Percentiles rank a stretch among this genome's conserved stretches.
Evolutionary conservation across 305 asterid species (phyloP).

Genomic region (Striga hermonthica): DNA sequence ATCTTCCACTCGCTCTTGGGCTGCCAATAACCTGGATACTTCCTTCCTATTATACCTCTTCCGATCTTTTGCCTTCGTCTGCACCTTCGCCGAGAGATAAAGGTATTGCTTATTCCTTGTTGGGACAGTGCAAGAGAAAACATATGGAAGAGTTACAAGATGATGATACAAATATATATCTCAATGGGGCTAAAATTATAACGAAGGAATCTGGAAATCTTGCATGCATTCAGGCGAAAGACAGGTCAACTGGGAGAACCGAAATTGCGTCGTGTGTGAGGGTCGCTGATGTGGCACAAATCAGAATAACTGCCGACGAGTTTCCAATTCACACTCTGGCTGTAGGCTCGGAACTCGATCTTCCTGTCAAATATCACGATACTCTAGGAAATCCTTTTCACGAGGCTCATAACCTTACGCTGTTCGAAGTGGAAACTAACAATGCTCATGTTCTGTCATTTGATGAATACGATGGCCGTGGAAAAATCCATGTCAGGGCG

Average conservation of each 20-base stretch:
- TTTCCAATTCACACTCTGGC: constrained; percentile 57
- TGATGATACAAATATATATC: constrained; percentile 31
- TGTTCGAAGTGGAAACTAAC: constrained; percentile 69
- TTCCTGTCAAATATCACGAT: constrained; percentile 66
- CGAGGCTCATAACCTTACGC: constrained; percentile 62
- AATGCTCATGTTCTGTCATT: constrained; percentile 63
- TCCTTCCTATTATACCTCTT: constrained; percentile 74
- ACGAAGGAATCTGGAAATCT: constrained; percentile 58
- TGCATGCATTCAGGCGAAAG: constrained; percentile 80
- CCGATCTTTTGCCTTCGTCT: constrained; percentile 65
- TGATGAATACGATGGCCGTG: constrained; percentile 39
- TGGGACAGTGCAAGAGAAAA: constrained; percentile 46
- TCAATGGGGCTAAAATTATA: constrained; percentile 61
- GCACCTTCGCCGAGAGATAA: constrained; percentile 43
- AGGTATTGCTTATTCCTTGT: constrained; percentile 65
- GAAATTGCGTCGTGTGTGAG: constrained; percentile 84
- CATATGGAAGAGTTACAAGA: constrained; percentile 43
- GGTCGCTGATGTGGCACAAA: constrained; percentile 77
- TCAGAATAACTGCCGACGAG: constrained; percentile 52
- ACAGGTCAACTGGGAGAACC: constrained; percentile 65
- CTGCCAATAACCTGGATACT: constrained; percentile 75
- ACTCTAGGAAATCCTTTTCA: constrained; percentile 71
- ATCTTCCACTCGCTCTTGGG: constrained; percentile 86
- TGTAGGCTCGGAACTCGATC: constrained; percentile 57
- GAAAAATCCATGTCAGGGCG: constrained; percentile 49